Base-by-base conservation (phyloP, 345 rosid species). In the Eucalyptus dawsonii region DNA sequence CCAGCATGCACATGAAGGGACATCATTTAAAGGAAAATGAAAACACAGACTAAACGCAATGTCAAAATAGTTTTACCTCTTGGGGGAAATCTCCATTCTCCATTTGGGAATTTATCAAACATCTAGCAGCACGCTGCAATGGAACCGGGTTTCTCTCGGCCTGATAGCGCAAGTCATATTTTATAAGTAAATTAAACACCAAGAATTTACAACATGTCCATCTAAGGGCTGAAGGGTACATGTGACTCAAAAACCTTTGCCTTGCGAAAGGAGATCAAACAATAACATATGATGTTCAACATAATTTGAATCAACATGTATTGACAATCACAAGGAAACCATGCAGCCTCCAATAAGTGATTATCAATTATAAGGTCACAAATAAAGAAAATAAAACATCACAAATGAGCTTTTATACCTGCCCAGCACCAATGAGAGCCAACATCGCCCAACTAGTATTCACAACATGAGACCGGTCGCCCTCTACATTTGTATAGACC, bases 341-440 rank as follows among this genome's bases (percentile, higher is more conserved):
- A 76, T 21, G 47, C 13, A 86, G 37, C 37, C 51, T 50, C 86
- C 60, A 67, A n/a, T 37, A 56, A 56, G 47, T 60, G 81, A 45
- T 40, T 29, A 60, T 50, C 44, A 40, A 40, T 72, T 87, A 31
- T 50, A 37, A 51, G 40, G 88, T 25, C n/a, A 22, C 51, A 62
- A 87, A 53, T 29, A 19, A 27, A 89, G 37, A 45, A 25, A 62
- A 16, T 27, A 50, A 17, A 45, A 76, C 14, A 81, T 27, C 1
- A 1, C 34, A 85, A 89, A 24, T 44, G 80, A 76, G 16, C 45
- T 22, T 31, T 56, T 22, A 19, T 89, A 94, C 95, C 95, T 94
- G 95, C 15, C 93, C 94, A 89, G 93, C 94, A 65, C 90, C 94
- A 86, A 93, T 92, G 58, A 93, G 95, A n/a, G 95, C 92, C 90